Evolutionary conservation across 371 early-diverging fungal species (phyloP).

Genomic region (Mortierella sp.): DNA sequence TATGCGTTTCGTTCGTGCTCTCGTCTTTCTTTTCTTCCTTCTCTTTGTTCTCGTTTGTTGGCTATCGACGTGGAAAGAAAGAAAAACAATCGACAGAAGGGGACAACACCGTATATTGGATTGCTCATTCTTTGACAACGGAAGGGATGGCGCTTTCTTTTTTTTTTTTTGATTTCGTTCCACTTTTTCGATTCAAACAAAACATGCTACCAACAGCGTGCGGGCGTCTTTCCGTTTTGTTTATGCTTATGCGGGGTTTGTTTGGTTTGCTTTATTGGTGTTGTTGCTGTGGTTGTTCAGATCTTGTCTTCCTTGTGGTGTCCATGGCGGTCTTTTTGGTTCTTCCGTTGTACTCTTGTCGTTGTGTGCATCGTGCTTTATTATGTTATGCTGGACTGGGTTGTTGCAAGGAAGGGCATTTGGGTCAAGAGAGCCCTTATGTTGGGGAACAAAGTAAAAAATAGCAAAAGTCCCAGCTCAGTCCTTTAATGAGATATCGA

Average conservation of each 20-base stretch:
- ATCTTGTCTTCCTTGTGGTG: not conserved
- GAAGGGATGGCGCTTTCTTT: not conserved
- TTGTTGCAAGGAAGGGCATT: not conserved
- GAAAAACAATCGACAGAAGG: constrained; percentile 2
- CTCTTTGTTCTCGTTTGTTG: not conserved
- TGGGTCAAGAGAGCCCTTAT: not conserved
- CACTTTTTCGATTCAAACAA: not conserved
- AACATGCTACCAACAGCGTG: not conserved
- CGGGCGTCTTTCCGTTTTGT: not conserved
- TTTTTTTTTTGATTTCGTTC: not conserved
- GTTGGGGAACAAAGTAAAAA: constrained; percentile 15
- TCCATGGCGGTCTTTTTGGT: not conserved
- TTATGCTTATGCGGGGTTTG: not conserved
- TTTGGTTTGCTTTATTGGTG: not conserved
- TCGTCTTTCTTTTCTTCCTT: not conserved
- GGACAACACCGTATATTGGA: not conserved
- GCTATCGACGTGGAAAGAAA: not conserved
- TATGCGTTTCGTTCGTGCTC: constrained; percentile 17
- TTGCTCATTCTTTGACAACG: not conserved
- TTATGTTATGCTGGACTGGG: not conserved
- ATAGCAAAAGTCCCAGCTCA: not conserved
- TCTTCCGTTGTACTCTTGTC: not conserved
- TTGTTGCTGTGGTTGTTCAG: not conserved
- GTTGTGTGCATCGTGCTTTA: not conserved
- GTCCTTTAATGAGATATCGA: constrained; percentile 1